These are phyloP conservation scores for Microcyclospora tardicrescens DNA, from an alignment of 2,329 filamentous ascomycete species.

Conservation along the genomic window DNA sequence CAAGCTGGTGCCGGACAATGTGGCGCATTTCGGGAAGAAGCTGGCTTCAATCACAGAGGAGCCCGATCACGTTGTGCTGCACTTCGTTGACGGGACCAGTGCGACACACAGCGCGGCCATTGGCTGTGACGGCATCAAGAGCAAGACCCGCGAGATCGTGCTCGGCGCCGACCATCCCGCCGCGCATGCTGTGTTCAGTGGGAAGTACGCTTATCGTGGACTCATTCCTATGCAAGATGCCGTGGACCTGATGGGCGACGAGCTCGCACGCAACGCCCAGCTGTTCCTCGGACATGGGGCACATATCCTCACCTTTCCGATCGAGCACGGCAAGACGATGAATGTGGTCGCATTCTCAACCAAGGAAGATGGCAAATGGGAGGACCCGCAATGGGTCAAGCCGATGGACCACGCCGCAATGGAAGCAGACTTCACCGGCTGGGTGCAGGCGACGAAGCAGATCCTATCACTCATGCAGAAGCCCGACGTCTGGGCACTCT, in stretches of 20 bases:
- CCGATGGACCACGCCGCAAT: conserved; percentile 29
- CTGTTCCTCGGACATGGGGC: conserved; percentile 31
- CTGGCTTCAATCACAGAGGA: conserved; percentile 18
- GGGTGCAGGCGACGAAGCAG: conserved; percentile 26
- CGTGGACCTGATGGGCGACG: conserved; percentile 33
- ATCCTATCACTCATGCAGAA: conserved; percentile 36
- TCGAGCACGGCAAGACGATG: conserved; percentile 42
- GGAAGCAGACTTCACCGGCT: conserved; percentile 29
- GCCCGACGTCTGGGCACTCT: conserved; percentile 36
- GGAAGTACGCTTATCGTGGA: conserved; percentile 50
- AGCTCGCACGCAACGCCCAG: conserved; percentile 37
- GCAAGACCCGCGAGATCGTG: conserved; percentile 38
- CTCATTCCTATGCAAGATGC: conserved; percentile 48
- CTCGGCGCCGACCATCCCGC: conserved; percentile 36
- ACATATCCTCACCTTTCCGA: conserved; percentile 49
- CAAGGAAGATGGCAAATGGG: conserved; percentile 26
- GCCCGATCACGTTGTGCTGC: conserved; percentile 19
- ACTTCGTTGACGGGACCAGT: conserved; percentile 33
- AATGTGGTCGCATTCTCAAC: conserved; percentile 43
- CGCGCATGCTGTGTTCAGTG: conserved; percentile 38
- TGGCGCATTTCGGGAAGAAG: conserved; percentile 21
- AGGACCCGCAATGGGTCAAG: conserved; percentile 27
- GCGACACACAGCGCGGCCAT: conserved; percentile 37
- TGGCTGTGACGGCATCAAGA: conserved; percentile 53
- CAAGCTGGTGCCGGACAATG: conserved; percentile 26